Conservation (phyloP, 495 filamentous ascomycete species). For the Aspergillus homomorphus region DNA sequence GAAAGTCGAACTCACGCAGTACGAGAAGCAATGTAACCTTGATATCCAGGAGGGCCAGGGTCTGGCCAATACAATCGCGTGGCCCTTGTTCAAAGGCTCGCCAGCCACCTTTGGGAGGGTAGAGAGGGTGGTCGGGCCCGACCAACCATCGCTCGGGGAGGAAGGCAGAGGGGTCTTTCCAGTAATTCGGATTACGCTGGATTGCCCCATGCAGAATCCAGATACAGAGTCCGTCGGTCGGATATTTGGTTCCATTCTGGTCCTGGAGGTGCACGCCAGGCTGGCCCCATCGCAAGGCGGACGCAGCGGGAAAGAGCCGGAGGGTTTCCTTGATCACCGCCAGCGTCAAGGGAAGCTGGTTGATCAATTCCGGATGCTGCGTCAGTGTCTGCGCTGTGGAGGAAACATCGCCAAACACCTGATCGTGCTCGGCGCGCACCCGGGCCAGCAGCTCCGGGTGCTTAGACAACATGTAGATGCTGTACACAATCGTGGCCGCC, state of each 20-base stretch:
- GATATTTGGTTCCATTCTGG: conserved; percentile 27
- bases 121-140: conserved; percentile 9
- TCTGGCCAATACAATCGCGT: conserved; percentile 49
- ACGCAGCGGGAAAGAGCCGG: conserved; percentile 42
- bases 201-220: conserved; percentile 19
- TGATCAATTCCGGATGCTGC: conserved; percentile 35
- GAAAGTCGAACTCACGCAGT: conserved; percentile 30
- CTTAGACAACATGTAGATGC: conserved; percentile 40
- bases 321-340: conserved; percentile 51
- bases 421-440: conserved; percentile 46
- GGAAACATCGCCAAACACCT: conserved; percentile 25
- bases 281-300: conserved; percentile 31
- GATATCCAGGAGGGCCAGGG: conserved; percentile 39
- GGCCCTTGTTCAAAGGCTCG: conserved; percentile 46
- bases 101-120: conserved; percentile 31
- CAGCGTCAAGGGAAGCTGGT: conserved; percentile 40
- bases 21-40: conserved; percentile 34
- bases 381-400: conserved; percentile 22
- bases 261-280: conserved; percentile 29
- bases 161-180: conserved; percentile 33
- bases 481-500: conserved; percentile 34
- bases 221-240: conserved; percentile 28
- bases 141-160: conserved; percentile 35
- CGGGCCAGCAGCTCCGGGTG: conserved; percentile 37
- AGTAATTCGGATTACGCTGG: conserved; percentile 26